A percentile compares a stretch with the other conserved stretches of the same genome.
These are phyloP conservation scores for Zelonia costaricensis DNA, from an alignment of 208 protist species.

Conservation along the genomic window DNA sequence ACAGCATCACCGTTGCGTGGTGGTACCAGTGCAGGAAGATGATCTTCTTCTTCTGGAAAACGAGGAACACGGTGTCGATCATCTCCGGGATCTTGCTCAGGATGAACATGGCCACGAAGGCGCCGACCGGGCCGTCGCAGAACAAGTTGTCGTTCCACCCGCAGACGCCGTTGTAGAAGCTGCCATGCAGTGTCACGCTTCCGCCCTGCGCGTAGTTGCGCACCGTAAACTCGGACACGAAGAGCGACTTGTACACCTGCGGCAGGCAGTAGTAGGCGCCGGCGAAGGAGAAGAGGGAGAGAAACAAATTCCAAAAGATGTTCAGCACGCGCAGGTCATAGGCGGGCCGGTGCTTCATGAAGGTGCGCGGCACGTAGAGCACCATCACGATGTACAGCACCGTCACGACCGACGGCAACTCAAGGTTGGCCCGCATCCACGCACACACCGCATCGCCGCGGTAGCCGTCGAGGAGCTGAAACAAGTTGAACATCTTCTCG, in stretches of 20 bases:
- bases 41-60: slow-evolving; percentile 82
- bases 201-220: slow-evolving; percentile 17
- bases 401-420: slow-evolving; percentile 50
- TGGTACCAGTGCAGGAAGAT: slow-evolving; percentile 94
- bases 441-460: slow-evolving; percentile 31
- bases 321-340: slow-evolving; percentile 51
- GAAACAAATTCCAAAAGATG: slow-evolving; percentile 77
- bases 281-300: slow-evolving; percentile 73
- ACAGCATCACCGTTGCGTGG: slow-evolving; percentile 92
- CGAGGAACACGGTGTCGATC: slow-evolving; percentile 85
- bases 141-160: slow-evolving; percentile 46
- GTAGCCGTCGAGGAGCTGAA: slow-evolving; percentile 30
- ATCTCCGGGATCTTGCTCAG: slow-evolving; percentile 90
- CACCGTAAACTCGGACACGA: slow-evolving; percentile 13
- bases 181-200: slow-evolving; percentile 18
- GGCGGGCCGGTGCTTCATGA: slow-evolving; percentile 71
- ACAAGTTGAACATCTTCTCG: slow-evolving; percentile 4
- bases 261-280: slow-evolving; percentile 66
- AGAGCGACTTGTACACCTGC: slow-evolving; percentile 33
- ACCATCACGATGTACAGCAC: slow-evolving; percentile 66
- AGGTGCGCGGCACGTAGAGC: slow-evolving; percentile 52
- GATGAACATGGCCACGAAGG: slow-evolving; percentile 74
- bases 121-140: slow-evolving; percentile 59
- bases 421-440: slow-evolving; percentile 61
- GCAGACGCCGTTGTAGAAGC: slow-evolving; percentile 61